A percentile compares a stretch with the other conserved stretches of the same genome.
Conservation (phyloP, 2,329 filamentous ascomycete genomes). For the Metarhizium guizhouense region DNA sequence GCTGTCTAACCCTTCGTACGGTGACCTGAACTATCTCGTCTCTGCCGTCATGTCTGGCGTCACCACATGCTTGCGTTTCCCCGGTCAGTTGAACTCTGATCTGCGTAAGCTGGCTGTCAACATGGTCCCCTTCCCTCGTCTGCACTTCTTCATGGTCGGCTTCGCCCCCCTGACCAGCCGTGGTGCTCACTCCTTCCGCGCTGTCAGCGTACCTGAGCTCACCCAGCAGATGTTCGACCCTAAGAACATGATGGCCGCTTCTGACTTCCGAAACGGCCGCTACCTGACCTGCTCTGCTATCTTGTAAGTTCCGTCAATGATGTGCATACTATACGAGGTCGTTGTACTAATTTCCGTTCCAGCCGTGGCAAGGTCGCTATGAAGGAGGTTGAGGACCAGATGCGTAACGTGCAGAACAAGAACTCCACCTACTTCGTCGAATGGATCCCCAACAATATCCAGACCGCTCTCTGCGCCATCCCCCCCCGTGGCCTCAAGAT, state of each 20-base stretch:
- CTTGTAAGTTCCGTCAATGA: slow-evolving; percentile 53
- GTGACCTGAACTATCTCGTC: slow-evolving; percentile 98
- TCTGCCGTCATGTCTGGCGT: slow-evolving; percentile 99
- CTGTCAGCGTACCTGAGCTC: slow-evolving; percentile 93
- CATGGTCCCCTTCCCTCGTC: slow-evolving; percentile 99
- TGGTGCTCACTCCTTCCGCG: slow-evolving; percentile 86
- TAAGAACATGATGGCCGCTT: slow-evolving; percentile 99
- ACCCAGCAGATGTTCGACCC: slow-evolving; percentile 99
- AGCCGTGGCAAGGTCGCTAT: slow-evolving; percentile 97
- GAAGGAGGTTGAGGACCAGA: slow-evolving; percentile 99
- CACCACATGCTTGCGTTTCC: slow-evolving; percentile 97
- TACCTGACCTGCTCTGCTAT: slow-evolving; percentile 99
- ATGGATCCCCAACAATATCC: slow-evolving; percentile 99
- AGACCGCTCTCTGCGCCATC: slow-evolving; percentile 98
- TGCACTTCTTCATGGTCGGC: slow-evolving; percentile 99
- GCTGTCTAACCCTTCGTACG: slow-evolving; percentile 96
- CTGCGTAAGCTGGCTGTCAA: slow-evolving; percentile 99
- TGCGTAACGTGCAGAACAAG: slow-evolving; percentile 99
- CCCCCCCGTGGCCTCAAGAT: slow-evolving; percentile 97
- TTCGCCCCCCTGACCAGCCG: slow-evolving; percentile 94
- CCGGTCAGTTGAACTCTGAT: slow-evolving; percentile 99
- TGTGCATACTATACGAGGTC: too few species aligned
- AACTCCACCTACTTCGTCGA: slow-evolving; percentile 99
- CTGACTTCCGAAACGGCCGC: slow-evolving; percentile 98
- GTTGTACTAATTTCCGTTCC: slow-evolving; percentile 7